Conservation (phyloP, 495 filamentous ascomycete genomes). For the Hyaloscypha bicolor region DNA sequence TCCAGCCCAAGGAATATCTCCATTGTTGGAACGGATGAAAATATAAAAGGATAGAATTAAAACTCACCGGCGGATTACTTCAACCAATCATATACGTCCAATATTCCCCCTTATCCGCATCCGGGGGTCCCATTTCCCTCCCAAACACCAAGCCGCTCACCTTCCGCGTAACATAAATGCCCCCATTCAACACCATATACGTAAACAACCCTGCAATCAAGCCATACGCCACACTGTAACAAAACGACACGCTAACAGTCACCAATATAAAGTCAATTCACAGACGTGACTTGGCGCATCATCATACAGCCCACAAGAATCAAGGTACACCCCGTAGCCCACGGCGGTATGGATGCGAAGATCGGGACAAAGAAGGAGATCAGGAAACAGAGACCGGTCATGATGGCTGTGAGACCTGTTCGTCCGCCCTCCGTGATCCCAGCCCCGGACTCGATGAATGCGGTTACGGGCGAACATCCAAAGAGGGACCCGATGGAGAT, state of each 20-base stretch:
- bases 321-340: conserved; percentile 81
- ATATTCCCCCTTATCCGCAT: conserved; percentile 72
- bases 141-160: conserved; percentile 46
- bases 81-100: conserved; percentile 65
- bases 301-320: conserved; percentile 67
- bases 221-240: conserved; percentile 78
- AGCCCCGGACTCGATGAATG: conserved; percentile 81
- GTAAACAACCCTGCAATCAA: conserved; percentile 77
- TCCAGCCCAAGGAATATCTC: no score
- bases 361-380: conserved; percentile 83
- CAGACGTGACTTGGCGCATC: conserved; percentile 55
- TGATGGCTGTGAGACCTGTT: conserved; percentile 76
- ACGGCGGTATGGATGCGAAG: conserved; percentile 80
- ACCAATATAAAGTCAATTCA: conserved; percentile 58
- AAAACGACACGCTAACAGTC: conserved; percentile 81
- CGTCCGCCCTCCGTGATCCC: conserved; percentile 82
- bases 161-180: conserved; percentile 62
- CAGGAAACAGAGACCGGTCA: conserved; percentile 75
- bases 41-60: not conserved
- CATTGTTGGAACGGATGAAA: no score
- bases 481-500: conserved; percentile 79
- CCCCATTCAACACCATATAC: conserved; percentile 67
- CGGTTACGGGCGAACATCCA: conserved; percentile 76
- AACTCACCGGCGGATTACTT: not conserved
- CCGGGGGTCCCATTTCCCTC: conserved; percentile 63